Evolutionary conservation across 306 rosid species (phyloP), one percentile per base, ranked within the genome.

Genomic region (Castanea sativa): DNA sequence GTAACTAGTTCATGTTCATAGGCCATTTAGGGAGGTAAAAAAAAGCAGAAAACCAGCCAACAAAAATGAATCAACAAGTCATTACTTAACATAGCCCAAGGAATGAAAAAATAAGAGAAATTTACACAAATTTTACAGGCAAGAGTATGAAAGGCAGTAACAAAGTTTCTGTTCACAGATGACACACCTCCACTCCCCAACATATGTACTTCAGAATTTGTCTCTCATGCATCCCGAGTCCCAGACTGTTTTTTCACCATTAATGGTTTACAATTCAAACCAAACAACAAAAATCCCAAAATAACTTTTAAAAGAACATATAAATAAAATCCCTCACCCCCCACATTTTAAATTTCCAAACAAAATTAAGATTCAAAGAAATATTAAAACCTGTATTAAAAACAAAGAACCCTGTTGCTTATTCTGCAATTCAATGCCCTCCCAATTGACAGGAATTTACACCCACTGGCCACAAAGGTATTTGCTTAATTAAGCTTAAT

Each of bases 81-180:
- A 57, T 61, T 9, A 64, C 20, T 38, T 53, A 11, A 27, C 8
- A 81, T 30, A 58, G 56, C 19, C 23, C 10, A 38, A 53, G 52
- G 55, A 76, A 30, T 27, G 56, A 21, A 58, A 12, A 25, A 73
- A 73, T 67, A 68, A 59, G 73, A 38, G 78, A 67, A 78, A 83
- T 86, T 75, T 86, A 86, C 90, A 81, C 70, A 78, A 81, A 80
- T 52, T 83, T 81, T 78, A 86, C 87, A 83, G 71, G 61, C 73
- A 65, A 38, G 32, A 15, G 71, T 55, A 75, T 69, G 35, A 63
- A 49, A 76, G 80, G 41, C 51, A 76, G 60, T 55, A 73, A 73
- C 80, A 82, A 10, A 73, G 80, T 3, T 53, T 61, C 29, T 65
- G 75, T 65, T 70, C 67, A 67, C 57, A 25, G 73, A 74, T 23